A percentile compares a stretch with the other conserved stretches of the same genome.
Evolutionary conservation across 2,329 filamentous ascomycete species (phyloP).

Genomic region (Pseudogymnoascus sp.): DNA sequence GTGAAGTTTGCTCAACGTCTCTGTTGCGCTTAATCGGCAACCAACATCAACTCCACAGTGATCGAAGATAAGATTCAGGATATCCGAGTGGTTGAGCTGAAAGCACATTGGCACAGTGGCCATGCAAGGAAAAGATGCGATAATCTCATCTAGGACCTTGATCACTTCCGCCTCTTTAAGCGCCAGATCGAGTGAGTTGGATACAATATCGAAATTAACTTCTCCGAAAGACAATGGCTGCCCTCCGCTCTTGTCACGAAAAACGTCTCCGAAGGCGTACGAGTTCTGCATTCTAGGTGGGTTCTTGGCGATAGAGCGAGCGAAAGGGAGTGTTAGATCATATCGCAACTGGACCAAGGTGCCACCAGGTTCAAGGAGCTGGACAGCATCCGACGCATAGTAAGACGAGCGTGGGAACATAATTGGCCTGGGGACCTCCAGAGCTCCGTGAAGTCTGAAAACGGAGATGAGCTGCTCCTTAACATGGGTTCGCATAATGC

Average conservation of each 20-base stretch:
- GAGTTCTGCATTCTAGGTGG: conserved; percentile 61
- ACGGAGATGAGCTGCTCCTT: conserved; percentile 68
- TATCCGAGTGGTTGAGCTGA: conserved; percentile 78
- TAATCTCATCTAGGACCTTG: conserved; percentile 88
- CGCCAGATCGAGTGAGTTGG: conserved; percentile 72
- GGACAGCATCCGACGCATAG: conserved; percentile 67
- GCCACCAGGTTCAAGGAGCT: conserved; percentile 73
- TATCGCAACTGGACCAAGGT: conserved; percentile 91
- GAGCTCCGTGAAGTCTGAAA: conserved; percentile 82
- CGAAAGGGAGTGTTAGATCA: conserved; percentile 83
- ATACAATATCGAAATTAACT: conserved; percentile 95
- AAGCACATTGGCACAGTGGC: conserved; percentile 72
- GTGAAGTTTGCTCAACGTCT: conserved; percentile 80
- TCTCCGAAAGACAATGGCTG: conserved; percentile 79
- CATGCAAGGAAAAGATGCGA: conserved; percentile 70
- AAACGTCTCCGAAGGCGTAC: conserved; percentile 83
- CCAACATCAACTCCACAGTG: conserved; percentile 70
- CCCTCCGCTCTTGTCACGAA: conserved; percentile 71
- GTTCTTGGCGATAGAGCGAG: conserved; percentile 73
- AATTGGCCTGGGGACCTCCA: conserved; percentile 66
- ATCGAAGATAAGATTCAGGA: conserved; percentile 83
- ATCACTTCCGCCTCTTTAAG: conserved; percentile 89
- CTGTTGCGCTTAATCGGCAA: conserved; percentile 65
- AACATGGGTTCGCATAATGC: conserved; percentile 64
- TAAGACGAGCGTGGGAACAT: conserved; percentile 77